phyloP scores from a whole-genome alignment of 495 filamentous ascomycete genomes.

The Cercophora samala region DNA sequence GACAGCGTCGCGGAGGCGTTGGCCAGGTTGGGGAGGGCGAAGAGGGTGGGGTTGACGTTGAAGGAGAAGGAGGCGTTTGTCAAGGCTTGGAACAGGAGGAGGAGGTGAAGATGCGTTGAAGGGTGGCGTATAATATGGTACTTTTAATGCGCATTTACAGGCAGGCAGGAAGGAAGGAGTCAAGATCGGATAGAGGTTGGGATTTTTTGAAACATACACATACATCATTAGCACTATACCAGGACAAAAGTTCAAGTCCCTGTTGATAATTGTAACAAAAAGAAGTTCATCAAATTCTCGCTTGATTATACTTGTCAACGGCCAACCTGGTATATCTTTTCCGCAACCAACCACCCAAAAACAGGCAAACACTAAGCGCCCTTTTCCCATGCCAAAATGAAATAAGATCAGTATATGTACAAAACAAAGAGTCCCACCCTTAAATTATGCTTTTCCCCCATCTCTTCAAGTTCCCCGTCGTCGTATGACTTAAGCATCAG shows the following conservation, averaged over 20 bases:
- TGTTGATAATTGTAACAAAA: not conserved
- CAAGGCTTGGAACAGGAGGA: constrained; percentile 48
- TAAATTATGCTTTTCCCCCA: not conserved
- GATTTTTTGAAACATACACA: not conserved
- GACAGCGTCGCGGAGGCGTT: constrained; percentile 79
- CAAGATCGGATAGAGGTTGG: not conserved
- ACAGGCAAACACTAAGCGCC: constrained; percentile 9
- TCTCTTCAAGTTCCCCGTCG: not conserved
- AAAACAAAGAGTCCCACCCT: not conserved
- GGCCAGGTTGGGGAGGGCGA: constrained; percentile 86
- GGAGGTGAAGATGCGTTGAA: constrained; percentile 19
- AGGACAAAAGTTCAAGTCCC: not conserved
- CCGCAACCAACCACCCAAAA: constrained; percentile 12
- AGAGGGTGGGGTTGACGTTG: constrained; percentile 79
- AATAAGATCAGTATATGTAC: constrained; percentile 19
- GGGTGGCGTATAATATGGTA: not conserved
- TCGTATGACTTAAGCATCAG: constrained; percentile 46
- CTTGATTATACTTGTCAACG: constrained; percentile 3
- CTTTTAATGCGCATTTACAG: not conserved
- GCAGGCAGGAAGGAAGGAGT: not conserved
- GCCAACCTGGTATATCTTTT: constrained; percentile 16
- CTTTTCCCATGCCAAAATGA: constrained; percentile 15
- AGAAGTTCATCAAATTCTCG: not conserved
- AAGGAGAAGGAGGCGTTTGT: constrained; percentile 82
- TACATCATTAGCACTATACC: not conserved